phyloP scores from a whole-genome alignment of 176 grass and related monocot species.

The Bolboschoenus planiculmis region DNA sequence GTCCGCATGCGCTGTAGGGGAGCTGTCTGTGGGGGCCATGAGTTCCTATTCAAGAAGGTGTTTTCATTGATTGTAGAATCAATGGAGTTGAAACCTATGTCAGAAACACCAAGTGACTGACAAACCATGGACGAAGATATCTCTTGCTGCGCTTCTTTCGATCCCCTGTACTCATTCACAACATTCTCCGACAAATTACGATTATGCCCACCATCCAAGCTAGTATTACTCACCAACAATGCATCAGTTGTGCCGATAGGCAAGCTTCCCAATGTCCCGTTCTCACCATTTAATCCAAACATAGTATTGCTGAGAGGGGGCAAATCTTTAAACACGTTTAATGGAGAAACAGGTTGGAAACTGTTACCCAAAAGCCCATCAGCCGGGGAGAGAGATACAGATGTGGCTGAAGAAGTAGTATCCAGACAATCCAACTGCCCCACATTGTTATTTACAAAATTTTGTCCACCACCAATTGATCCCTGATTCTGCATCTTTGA shows the following conservation, averaged over 20 bases:
- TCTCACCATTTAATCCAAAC: conserved; percentile 68
- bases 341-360: conserved; percentile 44
- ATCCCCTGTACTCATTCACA: conserved; percentile 49
- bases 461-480: conserved; percentile 30
- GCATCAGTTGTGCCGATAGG: conserved; percentile 52
- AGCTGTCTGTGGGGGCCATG: conserved; percentile 44
- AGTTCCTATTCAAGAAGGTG: conserved; percentile 69
- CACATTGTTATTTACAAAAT: conserved; percentile 51
- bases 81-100: conserved; percentile 94
- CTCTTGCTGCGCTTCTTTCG: conserved; percentile 84
- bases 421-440: conserved; percentile 65
- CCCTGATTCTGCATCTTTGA: conserved; percentile 47
- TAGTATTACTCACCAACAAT: conserved; percentile 48
- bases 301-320: conserved; percentile 64
- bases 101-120: conserved; percentile 84
- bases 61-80: conserved; percentile 87
- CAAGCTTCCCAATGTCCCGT: conserved; percentile 47
- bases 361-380: conserved; percentile 71
- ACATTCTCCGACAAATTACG: conserved; percentile 57
- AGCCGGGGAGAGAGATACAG: conserved; percentile 66
- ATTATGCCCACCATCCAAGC: conserved; percentile 59
- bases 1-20: conserved; percentile 71
- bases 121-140: conserved; percentile 97
- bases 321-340: conserved; percentile 58
- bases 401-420: conserved; percentile 82